Evolutionary conservation across 768 basidiomycete species (phyloP).

Genomic region (Serendipita vermifera): DNA sequence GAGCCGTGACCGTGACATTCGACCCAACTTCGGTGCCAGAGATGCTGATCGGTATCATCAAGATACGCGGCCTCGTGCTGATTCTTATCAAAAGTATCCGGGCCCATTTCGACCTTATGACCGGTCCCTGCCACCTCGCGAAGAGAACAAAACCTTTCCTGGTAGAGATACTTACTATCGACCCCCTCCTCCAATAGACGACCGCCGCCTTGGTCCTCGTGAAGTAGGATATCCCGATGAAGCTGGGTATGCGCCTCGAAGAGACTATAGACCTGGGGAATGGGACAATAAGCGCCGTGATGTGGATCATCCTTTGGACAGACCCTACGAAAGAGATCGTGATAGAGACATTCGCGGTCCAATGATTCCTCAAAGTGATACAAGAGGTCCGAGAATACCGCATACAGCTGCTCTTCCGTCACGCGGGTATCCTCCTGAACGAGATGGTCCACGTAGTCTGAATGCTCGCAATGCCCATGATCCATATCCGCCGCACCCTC

Average conservation of each 20-base stretch:
- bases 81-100: not conserved
- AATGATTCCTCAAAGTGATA: too few relatives aligned
- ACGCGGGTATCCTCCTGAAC: not conserved
- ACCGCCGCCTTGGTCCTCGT: not conserved
- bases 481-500: not conserved
- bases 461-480: not conserved
- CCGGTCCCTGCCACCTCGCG: too few relatives aligned
- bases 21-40: too few relatives aligned
- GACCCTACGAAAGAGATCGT: conserved; percentile 5
- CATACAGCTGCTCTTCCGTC: not conserved
- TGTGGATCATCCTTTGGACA: not conserved
- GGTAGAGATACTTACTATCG: not conserved
- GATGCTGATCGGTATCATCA: not conserved
- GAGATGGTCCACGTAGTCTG: not conserved
- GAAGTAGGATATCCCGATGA: conserved; percentile 4
- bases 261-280: not conserved
- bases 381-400: not conserved
- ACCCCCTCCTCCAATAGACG: not conserved
- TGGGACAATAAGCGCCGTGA: not conserved
- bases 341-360: not conserved
- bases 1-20: too few relatives aligned
- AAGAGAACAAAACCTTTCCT: too few relatives aligned
- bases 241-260: not conserved
- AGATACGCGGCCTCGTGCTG: not conserved
- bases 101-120: not conserved